Conservation (phyloP, 2,329 filamentous ascomycete genomes). For the Ceratocystis alfenasii region DNA sequence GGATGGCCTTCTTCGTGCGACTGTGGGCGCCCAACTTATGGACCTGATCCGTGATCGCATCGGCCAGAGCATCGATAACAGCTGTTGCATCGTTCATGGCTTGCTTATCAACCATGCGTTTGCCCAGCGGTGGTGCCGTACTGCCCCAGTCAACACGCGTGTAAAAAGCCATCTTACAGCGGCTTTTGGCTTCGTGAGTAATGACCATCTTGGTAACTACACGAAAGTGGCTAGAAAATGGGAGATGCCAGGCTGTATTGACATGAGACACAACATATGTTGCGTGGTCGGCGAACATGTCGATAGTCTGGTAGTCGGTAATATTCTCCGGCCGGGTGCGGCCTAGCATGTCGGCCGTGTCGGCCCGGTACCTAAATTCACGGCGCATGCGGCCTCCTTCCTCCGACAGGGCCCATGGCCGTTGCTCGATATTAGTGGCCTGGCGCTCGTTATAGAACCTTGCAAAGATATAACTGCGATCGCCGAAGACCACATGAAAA, state of each 20-base stretch:
- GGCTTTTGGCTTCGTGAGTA: conserved; percentile 82
- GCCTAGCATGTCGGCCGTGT: conserved; percentile 53
- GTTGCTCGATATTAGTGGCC: conserved; percentile 69
- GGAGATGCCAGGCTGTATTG: conserved; percentile 70
- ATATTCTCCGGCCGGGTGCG: conserved; percentile 50
- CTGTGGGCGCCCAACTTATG: conserved; percentile 60
- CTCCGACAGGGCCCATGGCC: conserved; percentile 56
- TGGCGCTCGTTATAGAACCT: conserved; percentile 75
- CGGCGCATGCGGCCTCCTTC: conserved; percentile 59
- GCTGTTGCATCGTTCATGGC: conserved; percentile 64
- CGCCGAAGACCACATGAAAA: conserved; percentile 92
- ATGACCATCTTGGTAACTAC: conserved; percentile 86
- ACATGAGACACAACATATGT: conserved; percentile 53
- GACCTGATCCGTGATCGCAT: conserved; percentile 66
- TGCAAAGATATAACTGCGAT: conserved; percentile 90
- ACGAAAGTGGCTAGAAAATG: conserved; percentile 65
- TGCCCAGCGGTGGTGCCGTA: conserved; percentile 44
- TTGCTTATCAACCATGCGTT: conserved; percentile 51
- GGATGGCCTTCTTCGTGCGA: conserved; percentile 64
- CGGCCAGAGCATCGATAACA: conserved; percentile 62
- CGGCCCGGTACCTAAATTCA: conserved; percentile 69
- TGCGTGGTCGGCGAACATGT: conserved; percentile 64
- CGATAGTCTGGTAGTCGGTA: conserved; percentile 74
- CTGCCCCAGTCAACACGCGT: conserved; percentile 79
- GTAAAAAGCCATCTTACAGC: conserved; percentile 81